Conservation (phyloP, 805 yeast genomes). For the Kodamaea lidongshanica region DNA sequence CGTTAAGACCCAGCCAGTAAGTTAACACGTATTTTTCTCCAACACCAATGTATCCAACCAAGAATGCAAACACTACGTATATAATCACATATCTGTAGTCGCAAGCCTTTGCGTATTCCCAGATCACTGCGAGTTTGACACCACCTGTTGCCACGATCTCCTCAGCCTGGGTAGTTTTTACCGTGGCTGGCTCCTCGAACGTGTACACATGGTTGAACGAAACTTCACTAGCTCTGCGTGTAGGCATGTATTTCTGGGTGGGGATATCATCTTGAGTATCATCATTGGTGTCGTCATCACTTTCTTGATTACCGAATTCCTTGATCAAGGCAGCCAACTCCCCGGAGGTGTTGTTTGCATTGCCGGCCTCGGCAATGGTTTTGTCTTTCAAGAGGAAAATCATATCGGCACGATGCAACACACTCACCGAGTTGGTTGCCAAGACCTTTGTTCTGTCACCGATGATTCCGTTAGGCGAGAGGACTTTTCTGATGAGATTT, state of each 20-base stretch:
- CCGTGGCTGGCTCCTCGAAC: constrained; percentile 11
- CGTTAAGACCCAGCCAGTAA: constrained; percentile 58
- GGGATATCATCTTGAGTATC: constrained; percentile 1
- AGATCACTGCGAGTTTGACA: constrained; percentile 49
- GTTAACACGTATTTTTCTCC: constrained; percentile 60
- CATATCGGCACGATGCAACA: constrained; percentile 29
- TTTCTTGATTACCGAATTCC: constrained; percentile 16
- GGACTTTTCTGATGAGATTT: constrained; percentile 25
- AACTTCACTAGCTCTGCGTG: constrained; percentile 19
- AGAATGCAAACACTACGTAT: constrained; percentile 35
- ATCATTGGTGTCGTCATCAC: constrained; percentile 5
- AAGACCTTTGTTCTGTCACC: constrained; percentile 30
- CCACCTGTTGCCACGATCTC: constrained; percentile 51
- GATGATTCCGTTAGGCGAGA: constrained; percentile 27
- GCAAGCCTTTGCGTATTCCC: constrained; percentile 55
- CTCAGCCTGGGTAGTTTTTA: constrained; percentile 12
- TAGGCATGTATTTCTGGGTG: too few relatives aligned
- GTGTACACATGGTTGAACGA: constrained; percentile 20
- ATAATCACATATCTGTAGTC: constrained; percentile 18
- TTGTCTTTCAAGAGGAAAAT: constrained; percentile 27
- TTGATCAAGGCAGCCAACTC: constrained; percentile 18
- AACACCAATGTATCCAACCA: constrained; percentile 27
- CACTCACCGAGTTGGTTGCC: constrained; percentile 35
- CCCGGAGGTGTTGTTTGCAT: constrained; percentile 16
- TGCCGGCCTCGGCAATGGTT: constrained; percentile 25